A percentile compares a stretch with the other conserved stretches of the same genome.
phyloP scores from a whole-genome alignment of 1,284 basidiomycete genomes.

The Xerocomus cyaneibrunnescens region DNA sequence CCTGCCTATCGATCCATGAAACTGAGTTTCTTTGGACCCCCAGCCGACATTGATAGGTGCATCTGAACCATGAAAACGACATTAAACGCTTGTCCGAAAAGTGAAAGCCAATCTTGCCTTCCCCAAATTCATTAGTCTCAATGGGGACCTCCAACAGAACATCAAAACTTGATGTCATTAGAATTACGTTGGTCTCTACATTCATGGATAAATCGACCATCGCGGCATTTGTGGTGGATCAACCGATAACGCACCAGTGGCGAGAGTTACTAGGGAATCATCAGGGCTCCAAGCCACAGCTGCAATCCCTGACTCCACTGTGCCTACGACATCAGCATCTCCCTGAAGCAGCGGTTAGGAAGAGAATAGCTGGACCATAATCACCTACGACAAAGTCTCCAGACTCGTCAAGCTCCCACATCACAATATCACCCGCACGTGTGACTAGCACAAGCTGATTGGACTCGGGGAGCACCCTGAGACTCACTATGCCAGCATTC shows the following conservation, averaged over 20 bases:
- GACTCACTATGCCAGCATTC: constrained; percentile 51
- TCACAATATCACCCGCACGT: constrained; percentile 77
- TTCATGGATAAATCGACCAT: constrained; percentile 2
- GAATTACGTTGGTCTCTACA: constrained; percentile 70
- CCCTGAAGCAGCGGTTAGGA: constrained; percentile 17
- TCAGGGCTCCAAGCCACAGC: constrained; percentile 91
- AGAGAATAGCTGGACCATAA: neutral
- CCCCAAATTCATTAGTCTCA: constrained; percentile 78
- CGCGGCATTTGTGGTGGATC: neutral
- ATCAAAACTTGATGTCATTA: constrained; percentile 91
- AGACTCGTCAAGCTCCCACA: constrained; percentile 54
- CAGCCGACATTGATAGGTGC: constrained; percentile 94
- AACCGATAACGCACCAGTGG: constrained; percentile 60
- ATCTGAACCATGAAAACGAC: constrained; percentile 47
- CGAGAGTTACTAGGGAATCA: constrained; percentile 77
- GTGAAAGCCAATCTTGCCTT: constrained; percentile 50
- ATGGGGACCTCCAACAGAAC: constrained; percentile 80
- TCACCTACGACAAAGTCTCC: constrained; percentile 44
- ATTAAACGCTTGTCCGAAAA: constrained; percentile 5
- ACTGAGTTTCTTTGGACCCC: constrained; percentile 97
- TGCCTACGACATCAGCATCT: constrained; percentile 73
- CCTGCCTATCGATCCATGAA: constrained; percentile 96
- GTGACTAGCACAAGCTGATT: constrained; percentile 63
- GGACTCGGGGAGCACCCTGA: constrained; percentile 68
- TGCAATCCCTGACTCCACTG: constrained; percentile 81